These are phyloP conservation scores for Pythium folliculosum DNA, from an alignment of 352 stramenopile genomes.

Conservation along the genomic window DNA sequence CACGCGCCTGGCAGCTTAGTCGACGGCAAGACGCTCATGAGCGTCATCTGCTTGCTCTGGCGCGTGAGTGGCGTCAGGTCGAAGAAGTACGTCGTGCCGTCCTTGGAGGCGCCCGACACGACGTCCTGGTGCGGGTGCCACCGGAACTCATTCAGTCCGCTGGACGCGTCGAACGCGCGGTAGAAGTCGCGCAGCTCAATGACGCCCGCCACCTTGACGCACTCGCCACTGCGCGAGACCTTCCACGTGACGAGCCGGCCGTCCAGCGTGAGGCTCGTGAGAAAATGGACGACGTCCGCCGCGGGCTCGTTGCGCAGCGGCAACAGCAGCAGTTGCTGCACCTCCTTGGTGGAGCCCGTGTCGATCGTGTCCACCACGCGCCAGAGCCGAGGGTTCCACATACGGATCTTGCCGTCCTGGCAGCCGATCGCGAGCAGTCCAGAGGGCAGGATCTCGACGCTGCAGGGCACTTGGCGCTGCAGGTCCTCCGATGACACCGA, in stretches of 20 bases:
- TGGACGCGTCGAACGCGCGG: constrained; percentile 55
- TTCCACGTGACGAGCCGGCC: constrained; percentile 70
- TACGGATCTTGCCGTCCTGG: constrained; percentile 71
- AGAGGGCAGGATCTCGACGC: constrained; percentile 58
- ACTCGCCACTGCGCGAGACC: constrained; percentile 43
- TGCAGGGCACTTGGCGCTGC: constrained; percentile 56
- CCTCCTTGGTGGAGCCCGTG: constrained; percentile 57
- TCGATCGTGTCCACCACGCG: constrained; percentile 69
- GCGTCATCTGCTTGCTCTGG: constrained; percentile 48
- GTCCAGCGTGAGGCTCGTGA: constrained; percentile 62
- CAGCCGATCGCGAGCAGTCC: constrained; percentile 74
- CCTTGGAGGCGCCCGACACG: constrained; percentile 53
- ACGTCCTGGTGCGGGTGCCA: constrained; percentile 61
- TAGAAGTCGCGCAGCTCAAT: constrained; percentile 65
- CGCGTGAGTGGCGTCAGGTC: constrained; percentile 52
- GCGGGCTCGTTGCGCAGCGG: constrained; percentile 32
- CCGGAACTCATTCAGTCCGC: constrained; percentile 62
- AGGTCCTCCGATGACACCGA: constrained; percentile 55
- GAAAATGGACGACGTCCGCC: constrained; percentile 30
- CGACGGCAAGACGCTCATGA: constrained; percentile 45
- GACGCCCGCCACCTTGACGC: constrained; percentile 29
- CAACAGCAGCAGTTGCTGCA: constrained; percentile 68
- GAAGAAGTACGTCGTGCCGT: constrained; percentile 75
- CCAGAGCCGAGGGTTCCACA: constrained; percentile 63
- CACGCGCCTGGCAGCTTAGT: constrained; percentile 52